Evolutionary conservation across 352 stramenopile species (phyloP), one percentile per base, ranked within the genome.

Genomic region (Phytophthora sp.): DNA sequence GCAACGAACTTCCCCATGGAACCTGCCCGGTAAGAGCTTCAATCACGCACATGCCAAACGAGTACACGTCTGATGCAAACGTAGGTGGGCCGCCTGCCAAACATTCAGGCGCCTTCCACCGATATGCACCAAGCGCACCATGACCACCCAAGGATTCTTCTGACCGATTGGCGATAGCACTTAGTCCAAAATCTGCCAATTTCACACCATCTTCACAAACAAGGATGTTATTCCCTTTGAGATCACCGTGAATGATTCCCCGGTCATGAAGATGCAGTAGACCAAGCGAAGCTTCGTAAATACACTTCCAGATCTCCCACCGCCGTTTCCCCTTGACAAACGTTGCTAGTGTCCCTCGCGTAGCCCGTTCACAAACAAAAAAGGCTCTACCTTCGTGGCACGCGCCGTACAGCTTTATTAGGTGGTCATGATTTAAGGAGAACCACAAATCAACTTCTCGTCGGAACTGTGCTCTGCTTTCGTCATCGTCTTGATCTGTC

Each of bases 31-130:
- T 62, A 8, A 38, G 15, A 5, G 20, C 26, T 18, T 62, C 54
- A n/a, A 62, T 15, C 5, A 54, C 24, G 31, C 54, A 62, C 31
- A 62, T 52, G 13, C 54, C 54, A 9, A 62, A 54, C 10, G 41
- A 46, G 26, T 46, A 62, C 18, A 62, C 41, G 23, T 62, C 54
- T n/a, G 42, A 54, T 11, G 30, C 42, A 26, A 54, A 44, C 12
- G n/a, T 46, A 17, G 20, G 54, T 5, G n/a, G 5, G 13, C 13
- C 30, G 2, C 46, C 46, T 2, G 7, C 7, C 13, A 56, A 46
- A 28, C 49, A 56, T 15, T 56, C 32, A 2, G 49, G 34, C 1
- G 48, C 48, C n/a, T 56, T 55, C 49, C 49, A 56, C 17, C 49
- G 49, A 30, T 28, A 37, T 15, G 49, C 49, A 17, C 49, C 49